A percentile compares a stretch with the other conserved stretches of the same genome.
phyloP scores from a whole-genome alignment of 2,329 filamentous ascomycete species.

The Hypoxylon rubiginosum region DNA sequence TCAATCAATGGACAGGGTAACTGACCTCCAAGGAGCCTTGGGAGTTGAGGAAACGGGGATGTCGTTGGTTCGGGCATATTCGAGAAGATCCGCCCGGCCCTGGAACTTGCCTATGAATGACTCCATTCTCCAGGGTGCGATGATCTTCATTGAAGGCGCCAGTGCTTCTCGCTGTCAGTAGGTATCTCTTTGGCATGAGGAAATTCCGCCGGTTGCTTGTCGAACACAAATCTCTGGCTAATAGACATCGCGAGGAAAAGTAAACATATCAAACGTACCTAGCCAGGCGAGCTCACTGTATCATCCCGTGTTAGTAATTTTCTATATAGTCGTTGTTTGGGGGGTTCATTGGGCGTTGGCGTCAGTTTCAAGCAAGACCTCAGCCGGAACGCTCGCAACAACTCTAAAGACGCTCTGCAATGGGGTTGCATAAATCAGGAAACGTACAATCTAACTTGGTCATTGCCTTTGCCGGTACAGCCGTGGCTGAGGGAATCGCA shows the following conservation, averaged over 20 bases:
- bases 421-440: background rate
- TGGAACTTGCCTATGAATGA: conserved; percentile 20
- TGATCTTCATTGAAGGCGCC: conserved; percentile 58
- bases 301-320: background rate
- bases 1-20: background rate
- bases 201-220: background rate
- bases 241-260: conserved; percentile 57
- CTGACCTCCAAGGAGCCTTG: conserved; percentile 68
- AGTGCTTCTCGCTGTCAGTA: conserved; percentile 70
- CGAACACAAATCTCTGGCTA: background rate
- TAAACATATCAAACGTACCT: conserved; percentile 13
- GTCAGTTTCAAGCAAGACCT: too few species aligned
- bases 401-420: conserved; percentile 29
- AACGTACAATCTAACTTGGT: conserved; percentile 26
- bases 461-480: conserved; percentile 42
- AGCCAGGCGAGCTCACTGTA: conserved; percentile 9
- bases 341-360: too few species aligned
- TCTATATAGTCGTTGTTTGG: background rate
- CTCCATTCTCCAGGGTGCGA: conserved; percentile 76
- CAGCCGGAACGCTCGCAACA: background rate
- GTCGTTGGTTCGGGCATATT: conserved; percentile 75
- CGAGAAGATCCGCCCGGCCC: conserved; percentile 78
- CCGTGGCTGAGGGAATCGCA: conserved; percentile 56
- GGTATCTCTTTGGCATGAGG: conserved; percentile 52
- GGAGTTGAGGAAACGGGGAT: conserved; percentile 78